Conservation (phyloP, 179 eudicot genomes). For the Drosera spatulata region DNA sequence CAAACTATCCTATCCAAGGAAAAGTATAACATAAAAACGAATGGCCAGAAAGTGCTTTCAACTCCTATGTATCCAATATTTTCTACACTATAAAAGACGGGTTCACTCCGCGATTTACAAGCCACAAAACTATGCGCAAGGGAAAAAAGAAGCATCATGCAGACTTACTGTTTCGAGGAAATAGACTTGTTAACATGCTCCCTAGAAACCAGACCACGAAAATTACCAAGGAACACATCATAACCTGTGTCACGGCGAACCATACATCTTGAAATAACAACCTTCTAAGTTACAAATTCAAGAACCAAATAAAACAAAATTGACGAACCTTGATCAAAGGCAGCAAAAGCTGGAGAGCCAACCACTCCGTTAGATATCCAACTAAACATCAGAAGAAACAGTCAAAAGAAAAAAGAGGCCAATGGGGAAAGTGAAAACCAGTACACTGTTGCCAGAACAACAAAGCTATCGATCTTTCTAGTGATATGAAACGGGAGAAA, state of each 20-base stretch:
- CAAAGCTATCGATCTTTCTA: too few species aligned
- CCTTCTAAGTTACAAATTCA: neutral
- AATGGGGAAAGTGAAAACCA: too few species aligned
- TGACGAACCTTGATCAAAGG: constrained; percentile 89
- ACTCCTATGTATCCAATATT: too few species aligned
- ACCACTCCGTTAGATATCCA: constrained; percentile 97
- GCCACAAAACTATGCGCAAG: neutral
- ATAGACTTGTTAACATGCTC: constrained; percentile 76
- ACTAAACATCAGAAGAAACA: constrained; percentile 20
- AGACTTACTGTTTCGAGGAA: constrained; percentile 77
- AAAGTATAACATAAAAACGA: too few species aligned
- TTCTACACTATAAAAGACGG: too few species aligned
- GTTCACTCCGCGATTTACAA: too few species aligned
- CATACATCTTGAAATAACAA: neutral
- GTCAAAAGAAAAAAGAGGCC: neutral
- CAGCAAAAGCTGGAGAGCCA: constrained; percentile 99
- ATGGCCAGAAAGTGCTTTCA: too few species aligned
- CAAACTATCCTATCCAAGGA: too few species aligned
- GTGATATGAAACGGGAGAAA: too few species aligned
- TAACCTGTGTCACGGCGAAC: constrained; percentile 35
- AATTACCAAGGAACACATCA: constrained; percentile 92
- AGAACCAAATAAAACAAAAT: neutral
- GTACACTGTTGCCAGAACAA: too few species aligned
- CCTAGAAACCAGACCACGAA: constrained; percentile 90
- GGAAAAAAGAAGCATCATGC: neutral